A percentile compares a stretch with the other conserved stretches of the same genome.
These are phyloP conservation scores for Noccaea bulbosa DNA, from an alignment of 345 rosid species.

Conservation along the genomic window DNA sequence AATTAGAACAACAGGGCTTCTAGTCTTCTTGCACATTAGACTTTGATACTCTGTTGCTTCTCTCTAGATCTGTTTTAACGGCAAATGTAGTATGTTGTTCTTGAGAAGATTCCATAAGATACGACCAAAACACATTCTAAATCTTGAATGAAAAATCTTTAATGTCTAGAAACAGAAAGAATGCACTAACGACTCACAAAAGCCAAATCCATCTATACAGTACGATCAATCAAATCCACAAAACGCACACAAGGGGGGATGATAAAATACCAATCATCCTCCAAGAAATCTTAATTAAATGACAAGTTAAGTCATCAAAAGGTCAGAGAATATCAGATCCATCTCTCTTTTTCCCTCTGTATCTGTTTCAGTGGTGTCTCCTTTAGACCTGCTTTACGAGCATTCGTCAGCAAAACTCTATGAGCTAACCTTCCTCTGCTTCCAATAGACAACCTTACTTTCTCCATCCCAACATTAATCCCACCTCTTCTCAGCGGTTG, in stretches of 20 bases:
- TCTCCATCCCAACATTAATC: conserved; percentile 85
- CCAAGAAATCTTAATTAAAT: conserved; percentile 25
- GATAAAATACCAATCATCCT: conserved; percentile 41
- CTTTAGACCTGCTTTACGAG: conserved; percentile 60
- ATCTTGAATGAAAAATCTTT: conserved; percentile 5
- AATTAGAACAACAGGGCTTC: too few species aligned
- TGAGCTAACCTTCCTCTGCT: conserved; percentile 75
- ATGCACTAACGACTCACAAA: conserved; percentile 20
- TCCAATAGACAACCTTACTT: conserved; percentile 82
- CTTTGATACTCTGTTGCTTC: not conserved
- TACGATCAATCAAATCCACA: conserved; percentile 37
- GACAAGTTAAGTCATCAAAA: conserved; percentile 25
- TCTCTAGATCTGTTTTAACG: not conserved
- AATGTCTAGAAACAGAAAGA: conserved; percentile 10
- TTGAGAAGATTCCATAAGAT: not conserved
- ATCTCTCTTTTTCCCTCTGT: conserved; percentile 73
- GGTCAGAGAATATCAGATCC: conserved; percentile 39
- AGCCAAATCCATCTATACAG: conserved; percentile 33
- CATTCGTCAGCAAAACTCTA: conserved; percentile 59
- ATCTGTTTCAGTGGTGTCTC: conserved; percentile 61
- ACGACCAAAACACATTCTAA: not conserved
- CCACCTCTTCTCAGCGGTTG: conserved; percentile 73
- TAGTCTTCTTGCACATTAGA: not conserved
- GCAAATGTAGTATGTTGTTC: not conserved
- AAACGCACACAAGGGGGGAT: conserved; percentile 32